Conservation (phyloP, 2,329 filamentous ascomycete species). For the Monilinia polystroma region DNA sequence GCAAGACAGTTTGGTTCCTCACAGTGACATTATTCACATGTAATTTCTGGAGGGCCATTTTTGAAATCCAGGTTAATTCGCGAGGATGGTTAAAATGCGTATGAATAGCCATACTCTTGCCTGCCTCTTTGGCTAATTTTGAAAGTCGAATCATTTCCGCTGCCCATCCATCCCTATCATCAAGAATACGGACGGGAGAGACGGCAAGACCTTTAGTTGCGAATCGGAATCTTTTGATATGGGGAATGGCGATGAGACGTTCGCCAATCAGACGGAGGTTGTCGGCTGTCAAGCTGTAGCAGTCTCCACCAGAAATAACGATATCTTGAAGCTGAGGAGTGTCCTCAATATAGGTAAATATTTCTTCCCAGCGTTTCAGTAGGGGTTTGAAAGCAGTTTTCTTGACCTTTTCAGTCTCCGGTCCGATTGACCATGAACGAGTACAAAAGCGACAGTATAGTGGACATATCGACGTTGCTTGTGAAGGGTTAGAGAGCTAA, state of each 20-base stretch:
- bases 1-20: slow-evolving; percentile 59
- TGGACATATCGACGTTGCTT: slow-evolving; percentile 59
- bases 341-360: slow-evolving; percentile 56
- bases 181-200: slow-evolving; percentile 54
- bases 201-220: slow-evolving; percentile 63
- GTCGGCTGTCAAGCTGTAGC: slow-evolving; percentile 55
- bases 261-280: slow-evolving; percentile 55
- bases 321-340: slow-evolving; percentile 54
- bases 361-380: slow-evolving; percentile 51
- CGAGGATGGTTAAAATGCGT: slow-evolving; percentile 65
- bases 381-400: slow-evolving; percentile 47
- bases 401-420: slow-evolving; percentile 51
- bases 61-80: slow-evolving; percentile 61
- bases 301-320: slow-evolving; percentile 62
- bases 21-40: slow-evolving; percentile 53
- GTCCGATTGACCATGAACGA: slow-evolving; percentile 58
- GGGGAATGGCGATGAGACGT: slow-evolving; percentile 54
- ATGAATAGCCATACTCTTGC: slow-evolving; percentile 61
- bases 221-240: slow-evolving; percentile 59
- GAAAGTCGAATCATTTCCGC: slow-evolving; percentile 52
- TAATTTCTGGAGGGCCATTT: slow-evolving; percentile 51
- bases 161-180: slow-evolving; percentile 54
- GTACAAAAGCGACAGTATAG: slow-evolving; percentile 65
- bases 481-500: slow-evolving; percentile 29
- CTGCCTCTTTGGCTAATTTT: slow-evolving; percentile 50